phyloP scores from a whole-genome alignment of 257 asterid species.

The Rehmannia glutinosa region DNA sequence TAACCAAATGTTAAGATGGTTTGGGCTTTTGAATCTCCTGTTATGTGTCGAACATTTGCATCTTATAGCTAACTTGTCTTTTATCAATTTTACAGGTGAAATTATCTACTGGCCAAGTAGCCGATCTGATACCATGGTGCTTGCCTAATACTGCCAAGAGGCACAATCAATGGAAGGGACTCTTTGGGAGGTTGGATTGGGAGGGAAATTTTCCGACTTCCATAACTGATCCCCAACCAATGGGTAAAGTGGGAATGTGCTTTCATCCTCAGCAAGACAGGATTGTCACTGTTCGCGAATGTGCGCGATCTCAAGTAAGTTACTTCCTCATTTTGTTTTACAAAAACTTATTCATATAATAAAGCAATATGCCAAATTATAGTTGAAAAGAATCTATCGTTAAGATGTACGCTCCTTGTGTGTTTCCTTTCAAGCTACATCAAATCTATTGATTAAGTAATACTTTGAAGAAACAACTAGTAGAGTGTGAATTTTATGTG shows the following conservation, averaged over 20 bases:
- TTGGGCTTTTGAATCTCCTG: conserved; percentile 3
- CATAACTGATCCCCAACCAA: conserved; percentile 90
- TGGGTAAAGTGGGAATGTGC: conserved; percentile 99
- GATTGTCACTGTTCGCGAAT: conserved; percentile 94
- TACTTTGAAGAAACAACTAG: neutral
- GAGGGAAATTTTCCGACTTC: conserved; percentile 95
- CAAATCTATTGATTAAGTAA: neutral
- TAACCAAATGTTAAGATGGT: neutral
- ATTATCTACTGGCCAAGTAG: conserved; percentile 73
- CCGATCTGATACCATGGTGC: conserved; percentile 97
- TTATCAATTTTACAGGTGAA: conserved; percentile 46
- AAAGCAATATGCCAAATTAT: neutral
- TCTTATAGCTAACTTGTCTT: neutral
- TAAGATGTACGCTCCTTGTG: neutral
- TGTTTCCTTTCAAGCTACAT: neutral
- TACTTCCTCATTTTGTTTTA: neutral
- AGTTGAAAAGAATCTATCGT: neutral
- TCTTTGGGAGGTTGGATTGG: conserved; percentile 93
- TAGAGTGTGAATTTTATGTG: neutral
- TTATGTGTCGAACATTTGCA: neutral
- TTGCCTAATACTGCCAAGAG: conserved; percentile 93
- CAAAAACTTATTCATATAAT: neutral
- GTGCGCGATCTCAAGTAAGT: conserved; percentile 96
- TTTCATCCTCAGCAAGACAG: conserved; percentile 96
- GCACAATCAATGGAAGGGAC: conserved; percentile 99